These are phyloP conservation scores for Berkeleyomyces rouxiae DNA, from an alignment of 2,329 filamentous ascomycete species.

Conservation along the genomic window DNA sequence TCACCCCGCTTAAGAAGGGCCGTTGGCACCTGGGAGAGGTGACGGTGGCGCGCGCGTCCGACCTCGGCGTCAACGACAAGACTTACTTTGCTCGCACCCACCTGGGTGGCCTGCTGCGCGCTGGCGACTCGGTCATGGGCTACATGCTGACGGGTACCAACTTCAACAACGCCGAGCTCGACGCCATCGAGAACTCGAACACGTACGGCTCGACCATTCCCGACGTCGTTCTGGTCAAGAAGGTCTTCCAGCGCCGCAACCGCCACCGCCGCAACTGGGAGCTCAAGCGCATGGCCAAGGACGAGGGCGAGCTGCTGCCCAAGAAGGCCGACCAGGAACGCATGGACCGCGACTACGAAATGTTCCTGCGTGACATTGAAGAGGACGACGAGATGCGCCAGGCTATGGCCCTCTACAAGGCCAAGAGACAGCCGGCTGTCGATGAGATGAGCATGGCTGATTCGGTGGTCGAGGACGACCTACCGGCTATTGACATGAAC, in stretches of 20 bases:
- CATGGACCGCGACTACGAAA: slow-evolving; percentile 86
- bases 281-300: slow-evolving; percentile 80
- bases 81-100: slow-evolving; percentile 87
- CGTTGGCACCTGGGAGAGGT: slow-evolving; percentile 74
- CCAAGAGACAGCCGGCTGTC: slow-evolving; percentile 33
- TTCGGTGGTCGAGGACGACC: slow-evolving; percentile 44
- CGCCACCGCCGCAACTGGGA: slow-evolving; percentile 72
- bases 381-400: slow-evolving; percentile 79
- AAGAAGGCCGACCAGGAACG: slow-evolving; percentile 77
- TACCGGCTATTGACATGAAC: slow-evolving; percentile 58
- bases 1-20: slow-evolving; percentile 55
- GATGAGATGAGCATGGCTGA: slow-evolving; percentile 54
- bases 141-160: slow-evolving; percentile 80
- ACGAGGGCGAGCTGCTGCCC: slow-evolving; percentile 73
- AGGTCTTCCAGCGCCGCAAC: slow-evolving; percentile 82
- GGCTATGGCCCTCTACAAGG: slow-evolving; percentile 77
- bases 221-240: slow-evolving; percentile 92
- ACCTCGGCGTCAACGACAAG: slow-evolving; percentile 70
- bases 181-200: slow-evolving; percentile 62
- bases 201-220: slow-evolving; percentile 66
- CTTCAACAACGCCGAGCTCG: slow-evolving; percentile 79
- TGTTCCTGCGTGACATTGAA: slow-evolving; percentile 93
- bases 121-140: slow-evolving; percentile 87
- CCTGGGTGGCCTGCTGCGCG: slow-evolving; percentile 66
- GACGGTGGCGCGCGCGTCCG: slow-evolving; percentile 71